phyloP scores from a whole-genome alignment of 2,329 filamentous ascomycete genomes.

The Mycogone perniciosa region DNA sequence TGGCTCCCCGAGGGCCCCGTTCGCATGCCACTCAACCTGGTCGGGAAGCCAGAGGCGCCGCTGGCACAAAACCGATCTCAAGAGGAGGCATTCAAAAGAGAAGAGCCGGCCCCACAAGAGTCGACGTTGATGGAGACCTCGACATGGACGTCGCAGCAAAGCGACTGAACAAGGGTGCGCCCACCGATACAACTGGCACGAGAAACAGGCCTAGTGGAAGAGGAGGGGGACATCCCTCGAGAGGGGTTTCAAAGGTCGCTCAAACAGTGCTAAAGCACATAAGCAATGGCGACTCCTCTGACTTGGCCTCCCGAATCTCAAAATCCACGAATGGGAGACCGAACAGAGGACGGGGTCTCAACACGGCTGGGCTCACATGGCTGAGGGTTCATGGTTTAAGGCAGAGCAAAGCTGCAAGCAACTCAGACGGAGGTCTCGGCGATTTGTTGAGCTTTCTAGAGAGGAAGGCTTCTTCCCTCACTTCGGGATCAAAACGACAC shows the following conservation, averaged over 20 bases:
- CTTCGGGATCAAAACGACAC: constrained; percentile 38
- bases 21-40: constrained; percentile 17
- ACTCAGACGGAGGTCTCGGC: constrained; percentile 59
- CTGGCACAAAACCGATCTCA: constrained; percentile 26
- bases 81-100: constrained; percentile 49
- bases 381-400: constrained; percentile 57
- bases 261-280: constrained; percentile 41
- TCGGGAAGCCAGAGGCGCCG: constrained; percentile 26
- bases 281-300: constrained; percentile 27
- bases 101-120: constrained; percentile 31
- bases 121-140: constrained; percentile 54
- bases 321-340: constrained; percentile 22
- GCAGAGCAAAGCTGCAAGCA: constrained; percentile 60
- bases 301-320: constrained; percentile 30
- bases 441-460: constrained; percentile 63
- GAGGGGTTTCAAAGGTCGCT: constrained; percentile 31
- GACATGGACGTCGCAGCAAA: constrained; percentile 44
- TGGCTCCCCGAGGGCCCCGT: constrained; percentile 31
- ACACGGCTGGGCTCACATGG: constrained; percentile 22
- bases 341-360: constrained; percentile 19
- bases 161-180: constrained; percentile 27
- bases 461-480: constrained; percentile 57
- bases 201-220: constrained; percentile 27
- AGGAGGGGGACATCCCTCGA: constrained; percentile 18
- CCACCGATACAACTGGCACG: constrained; percentile 22